Percentiles rank a stretch among this genome's conserved stretches.
Conservation (phyloP, 2,329 filamentous ascomycete genomes). For the Laburnicola sp. region DNA sequence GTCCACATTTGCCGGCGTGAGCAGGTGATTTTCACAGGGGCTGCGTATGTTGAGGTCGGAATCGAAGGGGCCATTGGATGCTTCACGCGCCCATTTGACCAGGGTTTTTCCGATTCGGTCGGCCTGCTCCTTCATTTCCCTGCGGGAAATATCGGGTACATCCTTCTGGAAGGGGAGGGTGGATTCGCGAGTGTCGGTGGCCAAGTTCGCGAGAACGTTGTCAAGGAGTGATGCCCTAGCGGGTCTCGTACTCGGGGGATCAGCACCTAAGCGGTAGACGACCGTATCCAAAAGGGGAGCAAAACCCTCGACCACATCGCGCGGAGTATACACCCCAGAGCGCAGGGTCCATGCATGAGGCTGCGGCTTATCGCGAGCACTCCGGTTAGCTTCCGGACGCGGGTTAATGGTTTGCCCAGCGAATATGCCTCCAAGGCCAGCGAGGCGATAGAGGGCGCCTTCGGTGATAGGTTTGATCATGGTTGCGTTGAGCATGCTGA, state of each 20-base stretch:
- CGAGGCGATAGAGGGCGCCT: background rate
- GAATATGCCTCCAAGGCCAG: background rate
- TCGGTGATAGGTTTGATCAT: background rate
- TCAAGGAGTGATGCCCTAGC: background rate
- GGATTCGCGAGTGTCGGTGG: background rate
- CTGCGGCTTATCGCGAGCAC: background rate
- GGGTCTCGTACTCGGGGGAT: background rate
- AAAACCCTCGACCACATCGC: background rate
- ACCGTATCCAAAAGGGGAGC: constrained; percentile 1
- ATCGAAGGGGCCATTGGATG: constrained; percentile 2
- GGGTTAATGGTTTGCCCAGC: background rate
- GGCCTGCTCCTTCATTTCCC: constrained; percentile 4
- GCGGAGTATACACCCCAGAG: constrained; percentile 1
- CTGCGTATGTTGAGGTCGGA: background rate
- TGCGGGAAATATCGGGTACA: background rate
- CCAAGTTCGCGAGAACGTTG: background rate
- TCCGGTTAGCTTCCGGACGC: background rate
- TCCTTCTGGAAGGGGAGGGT: background rate
- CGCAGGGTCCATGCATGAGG: background rate
- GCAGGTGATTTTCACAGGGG: background rate
- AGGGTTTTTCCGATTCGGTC: constrained; percentile 4
- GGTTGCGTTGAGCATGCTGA: background rate
- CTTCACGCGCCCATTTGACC: constrained; percentile 1
- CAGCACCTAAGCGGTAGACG: background rate
- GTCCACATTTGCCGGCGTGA: background rate